Evolutionary conservation across 2,329 filamentous ascomycete genomes (phyloP).

Genomic region (Gnomoniopsis smithogilvyi): DNA sequence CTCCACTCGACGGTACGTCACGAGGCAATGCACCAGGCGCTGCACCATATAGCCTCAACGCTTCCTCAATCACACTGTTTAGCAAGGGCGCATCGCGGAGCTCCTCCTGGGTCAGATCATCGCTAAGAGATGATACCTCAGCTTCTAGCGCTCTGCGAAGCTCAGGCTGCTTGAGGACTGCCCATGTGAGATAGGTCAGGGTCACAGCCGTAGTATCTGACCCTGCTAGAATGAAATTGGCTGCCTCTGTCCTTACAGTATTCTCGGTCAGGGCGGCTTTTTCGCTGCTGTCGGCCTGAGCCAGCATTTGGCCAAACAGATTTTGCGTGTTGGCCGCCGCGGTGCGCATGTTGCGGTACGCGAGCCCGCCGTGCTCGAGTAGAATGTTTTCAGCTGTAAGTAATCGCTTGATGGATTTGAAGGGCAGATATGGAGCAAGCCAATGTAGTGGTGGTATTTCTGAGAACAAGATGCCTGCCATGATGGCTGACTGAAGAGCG

Average conservation of each 20-base stretch:
- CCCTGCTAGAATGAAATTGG: conserved; percentile 36
- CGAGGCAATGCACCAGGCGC: conserved; percentile 28
- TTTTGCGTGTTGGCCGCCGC: conserved; percentile 14
- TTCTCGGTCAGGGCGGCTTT: conserved; percentile 16
- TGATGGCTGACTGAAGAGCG: conserved; percentile 2
- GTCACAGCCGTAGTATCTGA: conserved; percentile 39
- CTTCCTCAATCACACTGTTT: conserved; percentile 31
- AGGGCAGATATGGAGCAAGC: conserved; percentile 1
- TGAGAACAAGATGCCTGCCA: not conserved
- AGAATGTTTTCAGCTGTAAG: conserved; percentile 10
- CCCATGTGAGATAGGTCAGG: conserved; percentile 35
- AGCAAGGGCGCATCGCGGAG: conserved; percentile 29
- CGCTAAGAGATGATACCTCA: conserved; percentile 22
- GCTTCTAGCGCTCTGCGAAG: conserved; percentile 20
- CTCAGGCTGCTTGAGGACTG: conserved; percentile 15
- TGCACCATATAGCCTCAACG: conserved; percentile 29
- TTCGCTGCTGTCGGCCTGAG: conserved; percentile 21
- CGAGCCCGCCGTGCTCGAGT: conserved; percentile 4
- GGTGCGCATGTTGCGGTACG: conserved; percentile 8
- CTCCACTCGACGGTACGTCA: conserved; percentile 24
- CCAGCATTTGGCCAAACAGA: conserved; percentile 22
- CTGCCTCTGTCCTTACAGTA: conserved; percentile 31
- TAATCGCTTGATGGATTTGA: conserved; percentile 1
- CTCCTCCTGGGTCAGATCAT: conserved; percentile 21
- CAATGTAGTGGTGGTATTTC: conserved; percentile 4